phyloP scores from a whole-genome alignment of 352 stramenopile species.

The Nothophytophthora sp. region DNA sequence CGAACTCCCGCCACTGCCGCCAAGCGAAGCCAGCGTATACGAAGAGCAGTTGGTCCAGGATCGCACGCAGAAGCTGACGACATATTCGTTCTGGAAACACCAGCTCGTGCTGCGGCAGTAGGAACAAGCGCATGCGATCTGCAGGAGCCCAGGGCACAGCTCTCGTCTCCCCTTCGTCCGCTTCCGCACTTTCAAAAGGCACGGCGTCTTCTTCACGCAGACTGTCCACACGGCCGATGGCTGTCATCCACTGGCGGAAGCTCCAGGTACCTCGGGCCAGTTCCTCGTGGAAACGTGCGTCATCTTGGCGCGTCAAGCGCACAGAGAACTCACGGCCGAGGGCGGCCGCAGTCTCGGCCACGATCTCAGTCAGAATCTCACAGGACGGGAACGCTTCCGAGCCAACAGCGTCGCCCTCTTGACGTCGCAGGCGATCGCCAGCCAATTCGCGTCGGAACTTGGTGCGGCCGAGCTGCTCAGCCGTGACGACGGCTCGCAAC shows the following conservation, averaged over 20 bases:
- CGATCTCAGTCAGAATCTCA: slow-evolving; percentile 45
- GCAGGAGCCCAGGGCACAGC: slow-evolving; percentile 39
- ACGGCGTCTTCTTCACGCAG: slow-evolving; percentile 53
- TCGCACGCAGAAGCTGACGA: slow-evolving; percentile 34
- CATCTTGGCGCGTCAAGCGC: slow-evolving; percentile 37
- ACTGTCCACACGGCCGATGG: slow-evolving; percentile 37
- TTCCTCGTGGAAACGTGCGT: slow-evolving; percentile 37
- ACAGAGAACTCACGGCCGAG: slow-evolving; percentile 46
- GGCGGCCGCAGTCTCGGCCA: slow-evolving; percentile 38
- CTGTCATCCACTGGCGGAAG: slow-evolving; percentile 44
- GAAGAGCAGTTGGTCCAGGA: slow-evolving; percentile 65
- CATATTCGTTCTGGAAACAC: slow-evolving; percentile 41
- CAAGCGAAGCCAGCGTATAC: slow-evolving; percentile 68
- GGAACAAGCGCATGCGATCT: slow-evolving; percentile 49
- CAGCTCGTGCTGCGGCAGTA: slow-evolving; percentile 47
- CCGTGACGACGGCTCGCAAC: slow-evolving; percentile 57
- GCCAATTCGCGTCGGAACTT: slow-evolving; percentile 50
- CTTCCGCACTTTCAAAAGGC: slow-evolving; percentile 12
- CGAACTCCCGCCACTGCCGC: slow-evolving; percentile 47
- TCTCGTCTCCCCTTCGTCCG: not conserved
- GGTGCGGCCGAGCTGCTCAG: slow-evolving; percentile 50
- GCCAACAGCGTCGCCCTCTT: not conserved
- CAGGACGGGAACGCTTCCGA: slow-evolving; percentile 40
- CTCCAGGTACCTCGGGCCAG: slow-evolving; percentile 42
- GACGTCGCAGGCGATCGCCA: slow-evolving; percentile 27